Evolutionary conservation across 306 rosid species (phyloP), one percentile per base, ranked within the genome.

Genomic region (Luffa acutangula): DNA sequence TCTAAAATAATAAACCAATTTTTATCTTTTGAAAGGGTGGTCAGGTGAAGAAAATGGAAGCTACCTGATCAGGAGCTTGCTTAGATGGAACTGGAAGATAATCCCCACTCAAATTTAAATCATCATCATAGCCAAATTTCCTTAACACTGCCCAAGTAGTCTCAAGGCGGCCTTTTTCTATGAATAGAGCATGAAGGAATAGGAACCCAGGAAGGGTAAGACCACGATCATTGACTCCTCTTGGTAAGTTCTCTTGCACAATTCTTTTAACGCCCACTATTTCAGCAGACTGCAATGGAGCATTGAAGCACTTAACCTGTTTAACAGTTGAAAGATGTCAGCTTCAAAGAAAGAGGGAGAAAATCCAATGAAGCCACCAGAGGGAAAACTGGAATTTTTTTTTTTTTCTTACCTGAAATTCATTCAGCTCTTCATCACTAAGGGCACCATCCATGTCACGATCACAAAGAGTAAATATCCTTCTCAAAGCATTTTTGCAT

Each of bases 391-490:
- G 58, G 60, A 49, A 31, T 6, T 65, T 5, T 41, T 37, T 18
- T 66, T 39, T 6, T 37, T 66, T 17, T 25, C 31, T 25, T 25
- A 94, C 98, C 98, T 95, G 98, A 85, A 95, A 95, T 33, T 79
- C 93, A 85, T 93, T 95, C 81, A 95, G 91, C 86, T 95, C 98
- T 75, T 80, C 75, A 66, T 92, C 96, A 84, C 79, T 89, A 80
- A 95, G 97, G 85, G 97, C 91, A 70, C 93, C 97, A 78, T 95
- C 97, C 97, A 95, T 87, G 90, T 92, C 97, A 59, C 76, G 87
- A 80, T 95, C 98, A 83, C 96, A 91, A 70, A 89, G 90, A 81
- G 82, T 87, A 86, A 95, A 92, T 80, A 95, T 89, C 88, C 98
- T 87, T 83, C 94, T 93, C 88, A 95, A 84, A 37, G 97, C 97